Conservation (phyloP, 331 rosid genomes). For the Pyracantha coccinea region DNA sequence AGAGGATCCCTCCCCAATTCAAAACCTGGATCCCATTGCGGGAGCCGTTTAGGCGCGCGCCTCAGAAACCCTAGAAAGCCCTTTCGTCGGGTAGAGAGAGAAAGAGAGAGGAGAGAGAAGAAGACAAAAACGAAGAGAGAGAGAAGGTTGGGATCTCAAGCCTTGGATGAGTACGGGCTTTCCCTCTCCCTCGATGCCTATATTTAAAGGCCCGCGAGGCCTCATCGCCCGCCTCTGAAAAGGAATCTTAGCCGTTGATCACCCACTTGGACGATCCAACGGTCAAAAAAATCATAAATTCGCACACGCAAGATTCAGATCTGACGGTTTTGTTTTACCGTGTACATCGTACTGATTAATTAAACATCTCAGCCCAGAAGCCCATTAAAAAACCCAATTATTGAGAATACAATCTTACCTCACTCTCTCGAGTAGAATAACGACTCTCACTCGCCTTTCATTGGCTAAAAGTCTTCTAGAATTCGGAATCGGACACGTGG, state of each 20-base stretch:
- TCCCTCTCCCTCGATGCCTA: not conserved
- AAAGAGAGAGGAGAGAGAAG: conserved; percentile 1
- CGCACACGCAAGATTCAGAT: conserved; percentile 18
- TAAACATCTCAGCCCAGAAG: not conserved
- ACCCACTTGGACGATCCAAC: conserved; percentile 7
- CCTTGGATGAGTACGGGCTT: conserved; percentile 9
- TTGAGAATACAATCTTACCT: not conserved
- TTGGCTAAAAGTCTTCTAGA: too few relatives aligned
- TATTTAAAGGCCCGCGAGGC: conserved; percentile 41
- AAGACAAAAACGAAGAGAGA: not conserved
- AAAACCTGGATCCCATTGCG: conserved; percentile 43
- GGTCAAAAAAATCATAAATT: not conserved
- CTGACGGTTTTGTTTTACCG: conserved; percentile 11
- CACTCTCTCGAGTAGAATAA: not conserved
- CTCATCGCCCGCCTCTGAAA: conserved; percentile 9
- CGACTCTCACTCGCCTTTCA: not conserved
- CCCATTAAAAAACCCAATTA: not conserved
- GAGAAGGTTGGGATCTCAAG: not conserved
- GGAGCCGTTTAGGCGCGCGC: conserved; percentile 27
- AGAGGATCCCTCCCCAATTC: conserved; percentile 32
- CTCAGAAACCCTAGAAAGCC: conserved; percentile 44
- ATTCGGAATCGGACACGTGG: not conserved
- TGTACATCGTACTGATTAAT: not conserved
- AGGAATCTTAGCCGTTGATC: conserved; percentile 28
- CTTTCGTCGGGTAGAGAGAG: conserved; percentile 23